A percentile compares a stretch with the other conserved stretches of the same genome.
These are phyloP conservation scores for Stipa capillata DNA, from an alignment of 176 grass and related monocot species.

Conservation along the genomic window DNA sequence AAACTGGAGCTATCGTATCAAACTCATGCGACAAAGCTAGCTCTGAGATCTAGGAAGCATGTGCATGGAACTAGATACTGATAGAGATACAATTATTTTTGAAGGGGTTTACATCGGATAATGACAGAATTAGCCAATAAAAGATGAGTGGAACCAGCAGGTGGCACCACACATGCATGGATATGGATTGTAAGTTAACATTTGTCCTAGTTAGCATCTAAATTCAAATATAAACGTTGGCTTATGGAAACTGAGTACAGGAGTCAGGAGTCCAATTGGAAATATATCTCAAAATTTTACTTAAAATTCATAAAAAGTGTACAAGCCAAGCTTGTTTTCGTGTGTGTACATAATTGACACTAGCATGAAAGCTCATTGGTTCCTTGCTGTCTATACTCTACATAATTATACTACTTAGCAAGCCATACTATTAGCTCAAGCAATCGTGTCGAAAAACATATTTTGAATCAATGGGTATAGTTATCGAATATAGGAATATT, in stretches of 20 bases:
- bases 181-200: neutral
- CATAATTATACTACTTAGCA: neutral
- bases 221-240: neutral
- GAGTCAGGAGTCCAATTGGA: neutral
- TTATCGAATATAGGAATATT: constrained; percentile 2
- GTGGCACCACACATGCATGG: neutral
- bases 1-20: neutral
- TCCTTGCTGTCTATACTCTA: neutral
- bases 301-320: neutral
- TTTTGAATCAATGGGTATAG: neutral
- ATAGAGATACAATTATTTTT: neutral
- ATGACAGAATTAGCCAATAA: neutral
- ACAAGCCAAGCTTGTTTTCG: neutral
- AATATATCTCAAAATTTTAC: neutral
- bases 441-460: neutral
- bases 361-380: neutral
- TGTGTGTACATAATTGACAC: neutral
- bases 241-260: neutral
- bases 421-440: neutral
- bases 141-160: neutral
- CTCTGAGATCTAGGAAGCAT: neutral
- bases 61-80: neutral
- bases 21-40: neutral
- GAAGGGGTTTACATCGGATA: neutral
- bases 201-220: neutral